Evolutionary conservation across 352 stramenopile genomes (phyloP).

Genomic region (Globisporangium cylindrosporum): DNA sequence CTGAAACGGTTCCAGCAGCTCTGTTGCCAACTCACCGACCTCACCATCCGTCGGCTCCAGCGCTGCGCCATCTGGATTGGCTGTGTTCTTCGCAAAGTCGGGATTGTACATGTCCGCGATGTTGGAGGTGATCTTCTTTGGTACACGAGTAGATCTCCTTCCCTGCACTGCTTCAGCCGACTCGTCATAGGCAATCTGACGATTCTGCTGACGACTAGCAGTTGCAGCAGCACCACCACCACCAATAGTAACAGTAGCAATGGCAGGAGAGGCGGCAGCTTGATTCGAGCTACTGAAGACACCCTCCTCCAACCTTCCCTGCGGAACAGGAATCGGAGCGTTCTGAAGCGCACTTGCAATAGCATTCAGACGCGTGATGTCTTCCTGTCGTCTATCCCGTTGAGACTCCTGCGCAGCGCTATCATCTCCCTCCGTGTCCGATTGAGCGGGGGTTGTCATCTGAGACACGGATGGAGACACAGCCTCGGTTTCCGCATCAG

Average conservation of each 20-base stretch:
- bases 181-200: neutral
- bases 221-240: neutral
- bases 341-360: conserved; percentile 27
- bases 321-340: neutral
- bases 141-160: conserved; percentile 60
- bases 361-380: conserved; percentile 27
- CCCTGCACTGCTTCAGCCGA: conserved; percentile 14
- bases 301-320: neutral
- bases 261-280: neutral
- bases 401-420: conserved; percentile 26
- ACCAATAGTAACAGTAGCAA: neutral
- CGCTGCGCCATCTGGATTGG: conserved; percentile 14
- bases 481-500: conserved; percentile 60
- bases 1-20: conserved; percentile 59
- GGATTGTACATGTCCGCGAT: conserved; percentile 81
- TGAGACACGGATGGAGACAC: conserved; percentile 63
- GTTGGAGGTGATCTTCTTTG: conserved; percentile 74
- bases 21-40: conserved; percentile 64
- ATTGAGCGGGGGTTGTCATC: conserved; percentile 62
- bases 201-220: neutral
- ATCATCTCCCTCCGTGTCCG: conserved; percentile 55
- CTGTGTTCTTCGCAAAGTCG: conserved; percentile 40
- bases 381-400: conserved; percentile 23
- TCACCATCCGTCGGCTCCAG: conserved; percentile 65
- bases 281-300: neutral